Percentiles rank a stretch among this genome's conserved stretches.
phyloP scores from a whole-genome alignment of 2,329 filamentous ascomycete species.

The Neopestalotiopsis sp. region DNA sequence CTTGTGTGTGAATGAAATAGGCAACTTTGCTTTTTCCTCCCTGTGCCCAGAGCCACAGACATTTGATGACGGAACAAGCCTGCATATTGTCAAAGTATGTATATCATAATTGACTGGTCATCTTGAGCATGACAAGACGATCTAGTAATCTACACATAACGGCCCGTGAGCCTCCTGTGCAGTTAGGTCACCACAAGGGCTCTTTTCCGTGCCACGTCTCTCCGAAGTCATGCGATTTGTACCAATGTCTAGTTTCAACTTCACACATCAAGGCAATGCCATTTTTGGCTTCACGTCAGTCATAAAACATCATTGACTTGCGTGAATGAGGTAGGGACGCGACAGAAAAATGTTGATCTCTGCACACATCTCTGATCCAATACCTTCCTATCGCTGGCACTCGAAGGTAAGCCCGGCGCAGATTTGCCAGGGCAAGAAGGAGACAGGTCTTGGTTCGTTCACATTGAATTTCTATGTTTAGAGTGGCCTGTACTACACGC shows the following conservation, averaged over 20 bases:
- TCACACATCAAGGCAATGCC: background rate
- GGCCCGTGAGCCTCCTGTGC: background rate
- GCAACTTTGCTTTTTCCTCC: background rate
- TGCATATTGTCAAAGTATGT: background rate
- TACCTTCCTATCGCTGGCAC: too few species aligned
- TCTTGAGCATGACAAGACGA: background rate
- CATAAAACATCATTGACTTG: too few species aligned
- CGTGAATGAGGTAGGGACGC: too few species aligned
- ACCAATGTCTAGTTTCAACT: background rate
- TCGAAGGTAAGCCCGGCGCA: too few species aligned
- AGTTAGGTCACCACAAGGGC: background rate
- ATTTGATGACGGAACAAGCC: background rate
- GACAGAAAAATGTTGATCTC: too few species aligned
- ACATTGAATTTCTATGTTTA: background rate
- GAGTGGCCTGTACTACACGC: background rate
- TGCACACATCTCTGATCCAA: too few species aligned
- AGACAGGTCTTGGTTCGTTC: too few species aligned
- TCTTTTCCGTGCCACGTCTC: background rate
- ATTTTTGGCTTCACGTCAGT: background rate
- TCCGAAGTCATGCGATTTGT: background rate
- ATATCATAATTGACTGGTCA: conserved; percentile 1
- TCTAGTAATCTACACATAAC: background rate
- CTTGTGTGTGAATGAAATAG: background rate
- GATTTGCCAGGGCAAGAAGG: too few species aligned
- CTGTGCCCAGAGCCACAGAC: background rate